These are phyloP conservation scores for Ustilago sp. DNA, from an alignment of 1,284 basidiomycete species.

Conservation along the genomic window DNA sequence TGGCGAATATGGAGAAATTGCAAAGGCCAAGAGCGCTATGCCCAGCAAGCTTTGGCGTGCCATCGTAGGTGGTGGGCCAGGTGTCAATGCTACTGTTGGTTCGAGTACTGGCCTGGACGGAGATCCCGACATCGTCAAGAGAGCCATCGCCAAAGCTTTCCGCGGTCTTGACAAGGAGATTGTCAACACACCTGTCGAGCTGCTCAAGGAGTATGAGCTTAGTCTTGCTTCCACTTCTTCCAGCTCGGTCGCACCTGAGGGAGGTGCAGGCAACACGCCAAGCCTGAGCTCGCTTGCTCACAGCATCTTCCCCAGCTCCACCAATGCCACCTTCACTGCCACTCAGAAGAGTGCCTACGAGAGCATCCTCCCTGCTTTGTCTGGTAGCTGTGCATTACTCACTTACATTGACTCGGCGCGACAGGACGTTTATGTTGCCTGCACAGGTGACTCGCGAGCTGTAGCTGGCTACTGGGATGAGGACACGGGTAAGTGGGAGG, in stretches of 20 bases:
- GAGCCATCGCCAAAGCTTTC: slow-evolving; percentile 83
- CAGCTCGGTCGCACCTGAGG: slow-evolving; percentile 43
- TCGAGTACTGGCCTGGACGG: slow-evolving; percentile 71
- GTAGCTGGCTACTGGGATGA: slow-evolving; percentile 87
- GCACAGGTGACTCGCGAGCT: slow-evolving; percentile 92
- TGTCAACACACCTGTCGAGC: slow-evolving; percentile 78
- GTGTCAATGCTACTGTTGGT: slow-evolving; percentile 20
- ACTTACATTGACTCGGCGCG: slow-evolving; percentile 67
- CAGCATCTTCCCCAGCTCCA: slow-evolving; percentile 64
- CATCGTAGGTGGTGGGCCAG: slow-evolving; percentile 57
- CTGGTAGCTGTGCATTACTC: slow-evolving; percentile 66
- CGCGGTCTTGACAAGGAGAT: slow-evolving; percentile 82
- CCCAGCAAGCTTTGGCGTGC: slow-evolving; percentile 60
- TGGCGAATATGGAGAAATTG: slow-evolving; percentile 66
- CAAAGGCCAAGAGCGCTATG: slow-evolving; percentile 63
- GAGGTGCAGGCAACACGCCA: slow-evolving; percentile 39
- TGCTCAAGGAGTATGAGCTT: slow-evolving; percentile 74
- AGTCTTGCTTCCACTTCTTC: slow-evolving; percentile 71
- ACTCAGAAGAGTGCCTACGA: slow-evolving; percentile 67
- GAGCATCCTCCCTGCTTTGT: slow-evolving; percentile 64
- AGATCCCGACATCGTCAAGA: slow-evolving; percentile 76
- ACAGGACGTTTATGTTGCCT: slow-evolving; percentile 74
- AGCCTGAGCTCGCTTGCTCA: slow-evolving; percentile 64
- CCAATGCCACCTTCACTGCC: slow-evolving; percentile 53
- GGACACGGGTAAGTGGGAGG: slow-evolving; percentile 77